Base-by-base conservation (phyloP, 257 asterid genomes). In the Solanum clarkiae region DNA sequence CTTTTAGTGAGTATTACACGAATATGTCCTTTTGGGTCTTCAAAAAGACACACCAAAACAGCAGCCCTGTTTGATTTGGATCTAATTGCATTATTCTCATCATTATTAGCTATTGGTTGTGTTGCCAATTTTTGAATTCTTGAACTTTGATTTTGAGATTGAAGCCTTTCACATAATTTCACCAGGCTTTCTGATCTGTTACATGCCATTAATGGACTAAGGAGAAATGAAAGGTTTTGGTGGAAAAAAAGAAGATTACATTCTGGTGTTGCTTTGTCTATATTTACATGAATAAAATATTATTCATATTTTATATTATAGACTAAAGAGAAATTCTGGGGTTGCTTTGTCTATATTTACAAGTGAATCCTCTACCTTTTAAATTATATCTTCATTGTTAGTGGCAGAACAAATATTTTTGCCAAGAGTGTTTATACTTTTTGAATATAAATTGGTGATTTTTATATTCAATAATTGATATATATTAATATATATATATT, bases 1-100 rank as follows among this genome's bases (percentile, higher is more conserved):
- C 98, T 88, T 86, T 91, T 88, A 20, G 98, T 95, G 60, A 95
- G 98, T 68, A 95, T 90, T 1, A 95, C 98, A 40, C 98, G 96
- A 85, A 95, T 71, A 20, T 92, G 91, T 2, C 94, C 94, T 8
- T 71, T 75, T 85, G 86, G 84, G 13, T 92, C 97, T 87, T 93
- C 91, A 80, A 92, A 95, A 53, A 95, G 88, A 85, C 96, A 94
- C 84, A 95, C 90, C 89, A 95, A 70, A 63, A 95, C 98, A 22
- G 98, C 96, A 75, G 98, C 95, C 87, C 88, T 88, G 13, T 45
- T 82, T 49, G 90, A 53, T 47, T 77, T 85, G 85, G 29, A 14
- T 29, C 32, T 86, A 40, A 49, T 75, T 74, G 83, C 17, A 84
- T 86, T 86, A 57, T 0, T 51, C 62, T 42, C 8, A 56, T 2